Base-by-base conservation (phyloP, 768 basidiomycete species). In the Suillus lakei region DNA sequence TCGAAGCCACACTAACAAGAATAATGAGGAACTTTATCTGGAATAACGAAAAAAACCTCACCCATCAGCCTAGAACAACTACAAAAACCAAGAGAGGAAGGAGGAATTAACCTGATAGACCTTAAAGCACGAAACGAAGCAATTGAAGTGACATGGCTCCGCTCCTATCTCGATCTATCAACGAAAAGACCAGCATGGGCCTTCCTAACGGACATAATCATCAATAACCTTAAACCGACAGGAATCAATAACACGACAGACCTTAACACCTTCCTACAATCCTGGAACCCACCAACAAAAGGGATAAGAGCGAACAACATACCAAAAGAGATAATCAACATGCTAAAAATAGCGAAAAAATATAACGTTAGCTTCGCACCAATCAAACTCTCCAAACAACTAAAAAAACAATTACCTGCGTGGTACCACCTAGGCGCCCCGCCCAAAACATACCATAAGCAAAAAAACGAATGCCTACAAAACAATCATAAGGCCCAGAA, bases 341-440 rank as follows among this genome's bases (percentile, higher is more conserved):
- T 72, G 59, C 38, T 72, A 0, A 51, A 61, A 16, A 32, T n/a
- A 0, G 71, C 69, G 1, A 66, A 48, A 4, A 65, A 65, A 7
- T 13, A 66, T 18, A 48, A 64, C 0, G 50, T 62, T 0, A 34
- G 18, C 21, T 65, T 72, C 8, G 46, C 58, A 0, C 58, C 70
- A 0, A 5, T 65, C 0, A 56, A 63, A n/a, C 1, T 72, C 0
- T n/a, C 63, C 0, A 8, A 26, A 0, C 1, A 59, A 1, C 53
- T 70, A 0, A 63, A 62, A 28, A 12, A 28, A 2, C 6, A 60
- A 28, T 50, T 72, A 0, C 71, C 69, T 0, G 65, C 67, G 0
- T 73, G 71, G 71, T 53, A 10, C 30, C 72, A 72, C 44, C 4
- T 69, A 6, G 58, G 60, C 2, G 50, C 63, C 1, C 43, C 21